Percentiles rank a stretch among this genome's conserved stretches.
Evolutionary conservation across 805 yeast species (phyloP).

Genomic region (Saccharomycopsis selenospora): DNA sequence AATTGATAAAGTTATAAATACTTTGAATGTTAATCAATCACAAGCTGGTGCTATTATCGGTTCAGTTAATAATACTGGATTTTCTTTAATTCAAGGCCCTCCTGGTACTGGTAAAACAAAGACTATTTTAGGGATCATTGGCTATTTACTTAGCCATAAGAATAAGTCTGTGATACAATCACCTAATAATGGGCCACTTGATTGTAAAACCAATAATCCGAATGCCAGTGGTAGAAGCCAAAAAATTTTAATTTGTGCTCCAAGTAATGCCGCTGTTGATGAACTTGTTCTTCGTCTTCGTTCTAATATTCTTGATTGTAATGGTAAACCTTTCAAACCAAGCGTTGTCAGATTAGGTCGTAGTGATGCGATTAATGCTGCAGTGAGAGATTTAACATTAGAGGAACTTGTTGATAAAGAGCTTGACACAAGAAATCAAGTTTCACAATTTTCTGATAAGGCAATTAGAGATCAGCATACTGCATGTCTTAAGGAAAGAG

Average conservation of each 20-base stretch:
- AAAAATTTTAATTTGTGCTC: constrained; percentile 87
- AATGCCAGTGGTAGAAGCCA: constrained; percentile 28
- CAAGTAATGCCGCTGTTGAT: constrained; percentile 98
- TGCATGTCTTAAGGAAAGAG: constrained; percentile 50
- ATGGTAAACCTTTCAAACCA: constrained; percentile 51
- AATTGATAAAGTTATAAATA: constrained; percentile 36
- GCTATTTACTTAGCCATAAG: constrained; percentile 51
- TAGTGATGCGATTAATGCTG: constrained; percentile 75
- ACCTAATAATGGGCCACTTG: constrained; percentile 13
- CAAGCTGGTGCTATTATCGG: constrained; percentile 88
- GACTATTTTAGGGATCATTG: constrained; percentile 87
- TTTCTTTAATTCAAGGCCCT: constrained; percentile 93
- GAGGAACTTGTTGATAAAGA: constrained; percentile 77
- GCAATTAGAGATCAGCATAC: constrained; percentile 44
- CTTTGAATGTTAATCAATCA: constrained; percentile 68
- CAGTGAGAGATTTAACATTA: constrained; percentile 74
- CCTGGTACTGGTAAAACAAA: constrained; percentile 99
- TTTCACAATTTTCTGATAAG: constrained; percentile 37
- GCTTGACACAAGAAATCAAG: constrained; percentile 35
- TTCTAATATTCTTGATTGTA: constrained; percentile 54
- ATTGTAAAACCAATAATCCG: constrained; percentile 24
- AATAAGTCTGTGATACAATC: constrained; percentile 11
- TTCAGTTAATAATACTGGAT: constrained; percentile 61
- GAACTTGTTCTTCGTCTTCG: constrained; percentile 81
- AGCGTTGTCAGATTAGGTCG: constrained; percentile 82